Conservation (phyloP, 768 basidiomycete genomes). For the Candolleomyces eurysporus region DNA sequence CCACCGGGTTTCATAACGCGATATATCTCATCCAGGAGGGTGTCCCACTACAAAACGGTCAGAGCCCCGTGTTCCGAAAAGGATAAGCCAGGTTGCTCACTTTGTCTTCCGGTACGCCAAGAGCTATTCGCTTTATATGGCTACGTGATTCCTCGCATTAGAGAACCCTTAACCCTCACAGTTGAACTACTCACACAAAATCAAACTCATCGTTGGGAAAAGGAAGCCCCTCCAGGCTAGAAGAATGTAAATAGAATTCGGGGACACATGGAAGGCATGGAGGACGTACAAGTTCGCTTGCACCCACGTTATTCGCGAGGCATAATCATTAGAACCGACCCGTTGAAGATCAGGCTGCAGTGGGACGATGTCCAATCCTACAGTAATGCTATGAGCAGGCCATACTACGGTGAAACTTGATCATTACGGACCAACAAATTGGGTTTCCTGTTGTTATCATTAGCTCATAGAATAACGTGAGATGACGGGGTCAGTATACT, state of each 20-base stretch:
- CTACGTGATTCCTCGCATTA: constrained; percentile 27
- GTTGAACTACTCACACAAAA: constrained; percentile 54
- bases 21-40: constrained; percentile 62
- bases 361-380: constrained; percentile 70
- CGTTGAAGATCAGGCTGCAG: constrained; percentile 66
- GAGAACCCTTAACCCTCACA: constrained; percentile 4
- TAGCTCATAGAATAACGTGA: constrained; percentile 2
- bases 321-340: constrained; percentile 55
- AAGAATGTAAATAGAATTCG: constrained; percentile 6
- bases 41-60: constrained; percentile 54
- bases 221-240: constrained; percentile 65
- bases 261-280: not conserved
- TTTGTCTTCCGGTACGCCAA: constrained; percentile 76
- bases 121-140: constrained; percentile 67
- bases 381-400: not conserved
- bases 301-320: constrained; percentile 66
- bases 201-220: constrained; percentile 75
- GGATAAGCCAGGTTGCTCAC: constrained; percentile 28
- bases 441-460: constrained; percentile 39
- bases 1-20: constrained; percentile 74
- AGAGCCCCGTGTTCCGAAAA: not conserved
- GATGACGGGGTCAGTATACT: constrained; percentile 21
- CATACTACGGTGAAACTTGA: not conserved
- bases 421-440: constrained; percentile 56
- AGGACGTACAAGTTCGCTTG: constrained; percentile 66